Base-by-base conservation (phyloP, 768 basidiomycete genomes). In the Brasilioporus rufonigricans region DNA sequence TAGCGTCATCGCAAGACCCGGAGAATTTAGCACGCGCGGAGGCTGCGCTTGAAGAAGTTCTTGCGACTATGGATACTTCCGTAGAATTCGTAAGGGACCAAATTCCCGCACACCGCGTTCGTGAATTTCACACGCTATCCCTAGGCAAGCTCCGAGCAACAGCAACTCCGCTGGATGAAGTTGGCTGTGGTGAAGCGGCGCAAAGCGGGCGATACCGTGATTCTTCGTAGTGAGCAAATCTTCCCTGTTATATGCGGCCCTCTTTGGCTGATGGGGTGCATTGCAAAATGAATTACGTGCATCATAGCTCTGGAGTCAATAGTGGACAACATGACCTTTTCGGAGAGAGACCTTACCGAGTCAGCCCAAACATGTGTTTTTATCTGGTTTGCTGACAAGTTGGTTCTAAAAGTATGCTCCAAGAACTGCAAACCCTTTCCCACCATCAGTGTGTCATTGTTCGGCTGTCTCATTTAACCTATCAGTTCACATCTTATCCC, bases 161-260 rank as follows among this genome's bases (percentile, higher is more conserved):
- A 89, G 69, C 87, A 91, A 71, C 81, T 92, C 69, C 82, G 89
- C 71, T 93, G 92, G 92, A 83, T 93, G 78, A 84, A 84, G 76
- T 74, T 93, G 59, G 88, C 88, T 59, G 82, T 91, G 62, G 74
- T 91, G 57, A 92, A 90, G 74, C 85, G 84, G 74, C 80, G 85
- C 59, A 85, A 86, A 61, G 86, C 87, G 60, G 75, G 81, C 53
- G 85, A 89, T 64, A 63, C 76, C 48, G 76, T 77, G 57, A 75
- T 93, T 60, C 76, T 87, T 63, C 81, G 84, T 69, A 84, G 89
- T 88, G 57, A 66, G 77, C 70, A 45, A 61, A 61, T 58, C 57
- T 67, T 61, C 43, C 59, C 58, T 65, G 59, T 56, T 51, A 61
- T 56, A 52, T 60, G 63, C 56, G 52, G 24, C 64, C 53, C 50